Conservation (phyloP, 352 stramenopile species). For the Globisporangium paroecandrum region DNA sequence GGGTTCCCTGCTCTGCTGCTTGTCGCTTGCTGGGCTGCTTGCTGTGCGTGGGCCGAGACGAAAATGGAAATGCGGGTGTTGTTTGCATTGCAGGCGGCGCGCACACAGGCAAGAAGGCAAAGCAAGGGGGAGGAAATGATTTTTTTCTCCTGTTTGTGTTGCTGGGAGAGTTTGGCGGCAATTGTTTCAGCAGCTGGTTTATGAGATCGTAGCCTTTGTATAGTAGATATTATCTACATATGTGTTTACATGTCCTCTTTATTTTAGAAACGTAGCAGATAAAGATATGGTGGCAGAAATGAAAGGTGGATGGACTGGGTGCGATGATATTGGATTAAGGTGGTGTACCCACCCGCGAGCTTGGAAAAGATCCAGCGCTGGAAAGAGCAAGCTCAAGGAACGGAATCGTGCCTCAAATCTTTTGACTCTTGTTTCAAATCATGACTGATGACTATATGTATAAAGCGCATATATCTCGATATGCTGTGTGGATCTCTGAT, state of each 20-base stretch:
- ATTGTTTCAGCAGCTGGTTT: too few relatives aligned
- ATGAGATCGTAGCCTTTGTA: neutral
- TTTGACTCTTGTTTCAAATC: neutral
- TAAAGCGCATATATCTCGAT: accelerated
- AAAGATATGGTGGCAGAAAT: neutral
- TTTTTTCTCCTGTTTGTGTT: constrained; percentile 7
- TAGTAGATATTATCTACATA: neutral
- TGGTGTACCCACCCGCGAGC: neutral
- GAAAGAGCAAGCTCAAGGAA: neutral
- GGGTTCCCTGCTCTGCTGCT: neutral
- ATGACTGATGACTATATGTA: too few relatives aligned
- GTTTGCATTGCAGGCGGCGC: neutral
- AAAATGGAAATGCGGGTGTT: constrained; percentile 3
- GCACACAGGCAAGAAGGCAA: neutral
- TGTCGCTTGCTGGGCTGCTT: neutral
- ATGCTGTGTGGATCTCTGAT: neutral
- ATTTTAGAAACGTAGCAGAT: neutral
- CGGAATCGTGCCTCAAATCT: neutral
- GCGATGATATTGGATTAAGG: neutral
- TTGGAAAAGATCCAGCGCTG: neutral
- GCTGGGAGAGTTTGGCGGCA: neutral
- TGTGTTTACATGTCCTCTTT: neutral
- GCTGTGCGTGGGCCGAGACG: constrained; percentile 4
- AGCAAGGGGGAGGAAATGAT: constrained; percentile 6
- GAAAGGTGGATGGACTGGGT: neutral